Evolutionary conservation across 495 filamentous ascomycete genomes (phyloP), one percentile per base, ranked within the genome.

Genomic region (Wilcoxina mikolae): DNA sequence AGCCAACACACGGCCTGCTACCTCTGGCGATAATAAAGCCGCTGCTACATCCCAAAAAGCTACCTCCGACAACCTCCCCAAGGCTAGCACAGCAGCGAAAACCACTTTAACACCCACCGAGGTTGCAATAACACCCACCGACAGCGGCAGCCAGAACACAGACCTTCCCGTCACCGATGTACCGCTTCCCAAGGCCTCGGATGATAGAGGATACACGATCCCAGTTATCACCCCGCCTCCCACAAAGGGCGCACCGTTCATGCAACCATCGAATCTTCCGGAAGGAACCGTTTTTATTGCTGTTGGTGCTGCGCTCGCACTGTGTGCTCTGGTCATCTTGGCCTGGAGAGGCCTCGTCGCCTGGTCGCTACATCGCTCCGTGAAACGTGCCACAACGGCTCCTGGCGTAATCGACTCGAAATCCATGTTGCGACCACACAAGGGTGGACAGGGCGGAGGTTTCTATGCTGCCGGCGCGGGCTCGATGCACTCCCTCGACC

Each of bases 231-330:
- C 67, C 15, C 79, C 95, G 33, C 91, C 91, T 3, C 82, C 87
- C 10, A 95, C 85, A 1, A 73, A 78, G 10, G 76, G 81, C 67
- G 91, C 91, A 22, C 91, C 93, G 25, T 98, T 86, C 66, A 95
- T 98, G 88, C 85, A 93, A 62, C 82, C 83, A 64, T 89, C 87
- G n/a, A 82, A 73, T 42, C 75, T 88, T 5, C 91, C 91, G 0
- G 87, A 96, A 69, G 91, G 91, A 17, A 95, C 91, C 23, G 81
- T 98, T 28, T 98, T 98, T 72, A 98, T 98, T 64, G 80, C 76
- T 38, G 93, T 95, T 18, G 91, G 93, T 43, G 85, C 87, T 18
- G 81, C 82, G 27, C 76, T 98, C 3, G 93, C 83, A 26, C 79
- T 88, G 54, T 78, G 95, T 54, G 87, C 79, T 3, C 69, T 86